phyloP scores from a whole-genome alignment of 805 yeast species.

The Teunomyces aglyptinius region DNA sequence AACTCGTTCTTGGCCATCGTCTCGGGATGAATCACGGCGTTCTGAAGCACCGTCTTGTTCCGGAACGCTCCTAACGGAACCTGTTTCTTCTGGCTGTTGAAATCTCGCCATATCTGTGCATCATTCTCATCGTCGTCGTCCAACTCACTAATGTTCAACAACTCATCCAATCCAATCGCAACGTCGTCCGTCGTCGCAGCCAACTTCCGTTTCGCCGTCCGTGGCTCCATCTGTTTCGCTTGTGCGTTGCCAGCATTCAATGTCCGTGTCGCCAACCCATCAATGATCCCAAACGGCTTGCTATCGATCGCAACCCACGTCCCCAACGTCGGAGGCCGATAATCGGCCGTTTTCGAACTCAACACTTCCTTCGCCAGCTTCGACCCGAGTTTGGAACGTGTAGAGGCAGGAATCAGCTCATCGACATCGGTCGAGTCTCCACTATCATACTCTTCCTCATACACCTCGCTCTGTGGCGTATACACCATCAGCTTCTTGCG shows the following conservation, averaged over 20 bases:
- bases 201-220: slow-evolving; percentile 11
- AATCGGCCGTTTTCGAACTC: slow-evolving; percentile 80
- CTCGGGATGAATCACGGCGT: slow-evolving; percentile 22
- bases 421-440: slow-evolving; percentile 97
- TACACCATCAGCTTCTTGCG: slow-evolving; percentile 3
- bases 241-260: slow-evolving; percentile 34
- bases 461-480: slow-evolving; percentile 1
- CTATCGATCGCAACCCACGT: slow-evolving; percentile 81
- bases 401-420: slow-evolving; percentile 60
- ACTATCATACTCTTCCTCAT: slow-evolving; percentile 46
- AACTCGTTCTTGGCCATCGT: slow-evolving; percentile 23
- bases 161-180: slow-evolving; percentile 65
- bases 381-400: slow-evolving; percentile 53
- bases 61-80: slow-evolving; percentile 89
- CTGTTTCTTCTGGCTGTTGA: slow-evolving; percentile 45
- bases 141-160: slow-evolving; percentile 82
- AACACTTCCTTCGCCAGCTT: slow-evolving; percentile 90
- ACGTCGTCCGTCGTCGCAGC: slow-evolving; percentile 25
- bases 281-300: slow-evolving; percentile 91
- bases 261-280: slow-evolving; percentile 88
- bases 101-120: slow-evolving; percentile 45
- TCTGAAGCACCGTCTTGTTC: slow-evolving; percentile 52
- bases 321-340: slow-evolving; percentile 89
- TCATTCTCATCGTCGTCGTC: slow-evolving; percentile 69
- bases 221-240: slow-evolving; percentile 12